These are phyloP conservation scores for Lasiodiplodia citricola DNA, from an alignment of 2,329 filamentous ascomycete species.

Conservation along the genomic window DNA sequence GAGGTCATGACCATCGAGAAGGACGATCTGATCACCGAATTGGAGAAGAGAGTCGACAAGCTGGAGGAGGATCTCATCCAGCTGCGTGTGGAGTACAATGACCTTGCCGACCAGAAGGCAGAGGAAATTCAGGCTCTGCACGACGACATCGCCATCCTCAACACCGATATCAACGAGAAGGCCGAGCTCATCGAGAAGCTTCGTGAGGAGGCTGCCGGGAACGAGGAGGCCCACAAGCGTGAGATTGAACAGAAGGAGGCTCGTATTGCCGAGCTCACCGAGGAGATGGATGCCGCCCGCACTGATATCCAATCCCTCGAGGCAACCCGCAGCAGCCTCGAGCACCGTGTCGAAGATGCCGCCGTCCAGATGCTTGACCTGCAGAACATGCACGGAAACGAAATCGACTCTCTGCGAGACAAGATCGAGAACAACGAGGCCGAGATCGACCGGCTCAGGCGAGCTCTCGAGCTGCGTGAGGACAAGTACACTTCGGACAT, in stretches of 20 bases:
- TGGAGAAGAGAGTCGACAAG: conserved; percentile 41
- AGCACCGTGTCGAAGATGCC: conserved; percentile 42
- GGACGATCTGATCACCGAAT: conserved; percentile 39
- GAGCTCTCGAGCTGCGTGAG: conserved; percentile 32
- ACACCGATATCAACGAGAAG: conserved; percentile 40
- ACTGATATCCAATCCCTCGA: conserved; percentile 34
- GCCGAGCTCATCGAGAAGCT: conserved; percentile 36
- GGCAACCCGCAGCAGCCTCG: conserved; percentile 37
- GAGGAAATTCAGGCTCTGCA: conserved; percentile 36
- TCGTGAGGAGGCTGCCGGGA: conserved; percentile 40
- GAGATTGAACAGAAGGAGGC: conserved; percentile 37
- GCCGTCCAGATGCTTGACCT: conserved; percentile 43
- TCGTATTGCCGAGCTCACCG: conserved; percentile 35
- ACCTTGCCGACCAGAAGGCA: conserved; percentile 36
- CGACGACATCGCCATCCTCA: conserved; percentile 42
- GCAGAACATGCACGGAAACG: conserved; percentile 38
- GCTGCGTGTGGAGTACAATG: conserved; percentile 38
- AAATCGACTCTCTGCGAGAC: conserved; percentile 47
- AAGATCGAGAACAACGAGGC: conserved; percentile 45
- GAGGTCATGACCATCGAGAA: conserved; percentile 40
- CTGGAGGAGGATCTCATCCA: conserved; percentile 43
- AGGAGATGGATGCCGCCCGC: conserved; percentile 27
- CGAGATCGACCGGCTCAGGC: conserved; percentile 45
- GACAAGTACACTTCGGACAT: conserved; percentile 36
- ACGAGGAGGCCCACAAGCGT: conserved; percentile 35